Percentiles rank a stretch among this genome's conserved stretches.
These are phyloP conservation scores for Phytopythium boreale DNA, from an alignment of 352 stramenopile genomes.

Conservation along the genomic window DNA sequence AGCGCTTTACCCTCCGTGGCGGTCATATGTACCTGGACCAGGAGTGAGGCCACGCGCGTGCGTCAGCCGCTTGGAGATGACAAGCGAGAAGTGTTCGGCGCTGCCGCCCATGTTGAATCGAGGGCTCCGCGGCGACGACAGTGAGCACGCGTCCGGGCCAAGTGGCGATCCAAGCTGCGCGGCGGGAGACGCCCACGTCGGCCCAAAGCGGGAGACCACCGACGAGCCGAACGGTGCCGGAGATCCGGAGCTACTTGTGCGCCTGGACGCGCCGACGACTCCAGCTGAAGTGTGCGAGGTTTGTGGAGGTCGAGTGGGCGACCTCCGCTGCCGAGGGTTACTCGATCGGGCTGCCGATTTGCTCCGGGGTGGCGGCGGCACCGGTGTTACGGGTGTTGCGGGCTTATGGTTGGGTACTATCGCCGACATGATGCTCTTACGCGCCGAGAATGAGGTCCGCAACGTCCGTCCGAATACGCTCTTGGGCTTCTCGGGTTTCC, in stretches of 20 bases:
- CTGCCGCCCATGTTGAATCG: conserved; percentile 19
- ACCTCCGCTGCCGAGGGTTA: background rate
- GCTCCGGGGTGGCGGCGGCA: background rate
- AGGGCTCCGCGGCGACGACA: conserved; percentile 8
- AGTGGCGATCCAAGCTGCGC: background rate
- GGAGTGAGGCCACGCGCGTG: conserved; percentile 21
- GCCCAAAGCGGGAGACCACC: conserved; percentile 24
- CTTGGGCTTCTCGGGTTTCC: conserved; percentile 16
- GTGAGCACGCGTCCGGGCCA: background rate
- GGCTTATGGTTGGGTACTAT: background rate
- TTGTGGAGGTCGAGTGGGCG: background rate
- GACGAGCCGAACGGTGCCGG: conserved; percentile 31
- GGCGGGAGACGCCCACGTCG: background rate
- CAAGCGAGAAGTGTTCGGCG: conserved; percentile 36
- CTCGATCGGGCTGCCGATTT: background rate
- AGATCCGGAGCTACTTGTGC: too few species aligned
- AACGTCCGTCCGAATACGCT: conserved; percentile 23
- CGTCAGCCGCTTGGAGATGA: conserved; percentile 23
- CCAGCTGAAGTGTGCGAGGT: background rate
- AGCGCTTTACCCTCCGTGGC: conserved; percentile 20
- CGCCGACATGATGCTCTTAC: conserved; percentile 1
- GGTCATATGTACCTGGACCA: conserved; percentile 38
- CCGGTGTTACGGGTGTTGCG: background rate
- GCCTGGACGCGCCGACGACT: background rate
- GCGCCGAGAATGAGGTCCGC: conserved; percentile 7